A percentile compares a stretch with the other conserved stretches of the same genome.
These are phyloP conservation scores for Aegilops longissima DNA, from an alignment of 176 grass and related monocot genomes.

Conservation along the genomic window DNA sequence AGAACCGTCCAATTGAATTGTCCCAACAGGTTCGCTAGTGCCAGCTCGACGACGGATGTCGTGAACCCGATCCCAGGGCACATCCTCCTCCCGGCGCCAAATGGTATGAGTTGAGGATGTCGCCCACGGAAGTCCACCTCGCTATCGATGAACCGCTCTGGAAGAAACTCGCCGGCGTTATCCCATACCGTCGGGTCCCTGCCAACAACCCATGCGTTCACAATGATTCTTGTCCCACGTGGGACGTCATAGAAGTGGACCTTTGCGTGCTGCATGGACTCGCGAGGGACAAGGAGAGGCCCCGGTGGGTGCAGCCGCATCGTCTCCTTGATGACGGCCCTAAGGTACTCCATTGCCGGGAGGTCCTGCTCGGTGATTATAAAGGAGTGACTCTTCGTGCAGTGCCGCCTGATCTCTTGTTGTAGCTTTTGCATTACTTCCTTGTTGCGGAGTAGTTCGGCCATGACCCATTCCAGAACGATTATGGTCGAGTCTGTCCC, in stretches of 20 bases:
- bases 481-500: conserved; percentile 6
- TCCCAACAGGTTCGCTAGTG: not conserved
- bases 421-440: not conserved
- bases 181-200: not conserved
- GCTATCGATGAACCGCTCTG: not conserved
- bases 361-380: not conserved
- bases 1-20: not conserved
- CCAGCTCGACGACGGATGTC: not conserved
- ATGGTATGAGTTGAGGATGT: conserved; percentile 33
- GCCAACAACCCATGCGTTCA: not conserved
- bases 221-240: not conserved
- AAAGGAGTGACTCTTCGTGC: not conserved
- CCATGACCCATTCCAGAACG: conserved; percentile 9
- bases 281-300: not conserved
- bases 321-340: conserved; percentile 25
- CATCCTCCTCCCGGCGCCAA: conserved; percentile 31
- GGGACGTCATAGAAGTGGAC: not conserved
- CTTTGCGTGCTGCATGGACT: not conserved
- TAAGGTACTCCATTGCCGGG: not conserved
- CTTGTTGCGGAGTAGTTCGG: not conserved
- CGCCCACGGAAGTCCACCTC: conserved; percentile 23
- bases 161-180: not conserved
- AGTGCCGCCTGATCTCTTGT: not conserved
- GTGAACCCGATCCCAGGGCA: conserved; percentile 27
- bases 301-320: conserved; percentile 25